Base-by-base conservation (phyloP, 306 rosid genomes). In the Oxytropis ochrocephala region DNA sequence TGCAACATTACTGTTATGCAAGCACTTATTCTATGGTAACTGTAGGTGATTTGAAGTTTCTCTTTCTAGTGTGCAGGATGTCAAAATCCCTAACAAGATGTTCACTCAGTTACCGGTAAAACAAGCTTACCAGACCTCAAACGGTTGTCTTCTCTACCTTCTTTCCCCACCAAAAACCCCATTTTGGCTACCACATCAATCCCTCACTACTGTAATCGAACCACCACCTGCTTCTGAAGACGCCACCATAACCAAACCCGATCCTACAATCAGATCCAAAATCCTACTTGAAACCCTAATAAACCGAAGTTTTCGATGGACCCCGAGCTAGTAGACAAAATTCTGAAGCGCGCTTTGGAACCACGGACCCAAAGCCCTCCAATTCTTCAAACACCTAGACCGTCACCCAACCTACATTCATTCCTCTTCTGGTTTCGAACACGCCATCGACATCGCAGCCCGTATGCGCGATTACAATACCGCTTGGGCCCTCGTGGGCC, bases 51-150 rank as follows among this genome's bases (percentile, higher is more conserved):
- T 55, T 35, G 55, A 58, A 39, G 35, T 83, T 70, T 65, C 63
- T 77, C 10, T 76, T 70, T 24, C 39, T 79, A 86, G 96, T 86
- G 92, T 84, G 98, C 92, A 82, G 97, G 96, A 73, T 90, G 96
- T 58, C 33, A 56, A 56, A 30, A 12, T 21, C 18, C 1, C 0
- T 1, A 29, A 27, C 17, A 24, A 24, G 8, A 49, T 65, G 70
- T 47, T 65, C 10, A 29, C 7, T 4, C 30, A 14, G 56, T 29
- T 64, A 8, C 7, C 41, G 30, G 6, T 5, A 10, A 65, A 65
- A 48, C 57, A 8, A 14, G 4, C 27, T 46, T 44, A 30, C 29
- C 17, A 5, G 21, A 8, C 29, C 16, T 27, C 7, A 0, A 46
- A 30, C 30, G 11, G 5, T 72, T 72, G 7, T 44, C 29, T 11